Evolutionary conservation across 2,329 filamentous ascomycete genomes (phyloP), one percentile per base, ranked within the genome.

Genomic region (Aureobasidium sp.): DNA sequence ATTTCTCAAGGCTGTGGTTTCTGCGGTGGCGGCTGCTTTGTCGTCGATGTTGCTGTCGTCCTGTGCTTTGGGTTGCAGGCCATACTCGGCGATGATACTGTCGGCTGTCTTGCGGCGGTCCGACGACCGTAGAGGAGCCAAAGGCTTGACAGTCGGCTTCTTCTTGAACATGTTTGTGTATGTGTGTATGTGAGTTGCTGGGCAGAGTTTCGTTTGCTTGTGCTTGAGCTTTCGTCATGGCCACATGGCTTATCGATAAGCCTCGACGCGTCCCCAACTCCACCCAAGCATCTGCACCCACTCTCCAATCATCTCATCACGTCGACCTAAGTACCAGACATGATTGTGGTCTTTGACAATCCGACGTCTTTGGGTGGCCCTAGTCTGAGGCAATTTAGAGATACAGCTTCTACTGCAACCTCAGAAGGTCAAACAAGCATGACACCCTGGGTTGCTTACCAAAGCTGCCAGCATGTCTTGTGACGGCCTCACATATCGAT

Each of bases 31-130:
- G 69, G 76, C 69, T 48, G 73, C 69, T 63, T 76, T 79, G 64
- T 79, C 74, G 61, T 79, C 73, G 11, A 75, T 63, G 3, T 73
- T 71, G 30, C 72, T 69, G 41, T 74, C 69, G 21, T 71, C 62
- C 45, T 73, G 66, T 11, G 67, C 67, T 8, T 80, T 78, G 0
- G 82, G 68, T 42, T 77, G 69, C 63, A 86, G 78, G 37, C 77
- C 73, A 68, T 85, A 86, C 67, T 86, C 82, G 64, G 78, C 72
- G 68, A 88, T 87, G 67, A 89, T 86, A 66, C 85, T 80, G 68
- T 88, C 85, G 54, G 86, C 86, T 39, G 86, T 82, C 67, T 83
- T 86, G 63, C 86, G 79, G 63, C 86, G 81, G 67, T 88, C 86
- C 2, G 85, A 88, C 5, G 85, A 87, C 59, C 86, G 82, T 57